Base-by-base conservation (phyloP, 2,329 filamentous ascomycete species). In the Penicillium corylophilum region DNA sequence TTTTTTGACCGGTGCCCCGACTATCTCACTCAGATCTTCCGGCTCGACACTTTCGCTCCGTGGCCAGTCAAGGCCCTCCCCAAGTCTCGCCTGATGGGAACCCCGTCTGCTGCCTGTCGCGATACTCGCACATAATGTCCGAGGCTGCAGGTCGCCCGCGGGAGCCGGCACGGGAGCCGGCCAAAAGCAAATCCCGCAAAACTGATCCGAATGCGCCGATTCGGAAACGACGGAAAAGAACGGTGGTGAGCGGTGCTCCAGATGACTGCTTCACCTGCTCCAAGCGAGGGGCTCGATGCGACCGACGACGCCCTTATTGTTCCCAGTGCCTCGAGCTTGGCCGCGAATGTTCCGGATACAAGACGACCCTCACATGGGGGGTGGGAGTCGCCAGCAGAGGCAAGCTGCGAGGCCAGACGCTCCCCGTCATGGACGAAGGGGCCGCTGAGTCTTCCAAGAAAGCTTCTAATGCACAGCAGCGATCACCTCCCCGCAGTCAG, bases 241-340 rank as follows among this genome's bases (percentile, higher is more conserved):
- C 92, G 18, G 88, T 90, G 18, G 87, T 90, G 46, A 92, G 89
- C 58, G 93, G 93, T 66, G 93, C 93, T 53, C 85, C 89, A 41
- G 91, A 95, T 72, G 93, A 97, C 74, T 99, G 93, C 81, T 96
- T 96, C 71, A 86, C 91, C 39, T 99, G 93, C 77, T 83, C 86
- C 61, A 94, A 91, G 76, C 84, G 88, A 68, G 86, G 85, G 64
- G 80, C 87, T 57, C 89, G 90, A 73, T 99, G 93, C 77, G 93
- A 97, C 74, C 86, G 93, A 63, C 85, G 90, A 68, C 83, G 93
- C 64, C 93, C 93, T 8, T 97, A 96, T 75, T 97, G 94, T 76
- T 91, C 91, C 40, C 92, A 91, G 74, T 99, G 93, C 72, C 82
- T 97, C 57, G 90, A 96, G 63, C 82, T 90, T 59, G 92, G 91